Conservation (phyloP, 2,329 filamentous ascomycete genomes). For the Cadophora sp. region DNA sequence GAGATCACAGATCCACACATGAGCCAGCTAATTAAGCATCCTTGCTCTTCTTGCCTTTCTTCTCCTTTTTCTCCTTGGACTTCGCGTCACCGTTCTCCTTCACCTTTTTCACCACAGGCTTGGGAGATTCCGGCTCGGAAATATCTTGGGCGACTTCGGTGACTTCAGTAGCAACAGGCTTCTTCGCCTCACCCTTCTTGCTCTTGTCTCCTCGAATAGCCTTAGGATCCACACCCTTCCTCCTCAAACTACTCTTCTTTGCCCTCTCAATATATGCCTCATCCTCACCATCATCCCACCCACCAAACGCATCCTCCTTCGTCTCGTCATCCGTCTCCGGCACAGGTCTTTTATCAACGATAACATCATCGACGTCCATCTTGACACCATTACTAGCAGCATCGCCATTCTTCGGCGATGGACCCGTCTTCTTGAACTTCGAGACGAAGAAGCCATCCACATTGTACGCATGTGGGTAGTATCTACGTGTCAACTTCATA, state of each 20-base stretch:
- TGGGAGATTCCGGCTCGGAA: not conserved
- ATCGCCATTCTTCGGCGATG: conserved; percentile 64
- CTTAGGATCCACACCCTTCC: conserved; percentile 76
- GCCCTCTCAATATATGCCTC: conserved; percentile 73
- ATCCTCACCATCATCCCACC: conserved; percentile 78
- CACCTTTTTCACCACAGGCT: too few species aligned
- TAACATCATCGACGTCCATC: conserved; percentile 46
- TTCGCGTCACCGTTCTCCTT: not conserved
- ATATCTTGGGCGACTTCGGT: not conserved
- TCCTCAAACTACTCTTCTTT: conserved; percentile 75
- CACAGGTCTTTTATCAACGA: conserved; percentile 71
- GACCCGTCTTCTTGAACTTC: conserved; percentile 92
- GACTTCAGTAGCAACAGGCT: not conserved
- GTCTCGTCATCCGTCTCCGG: conserved; percentile 45
- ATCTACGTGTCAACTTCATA: conserved; percentile 82
- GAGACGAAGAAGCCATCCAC: conserved; percentile 98
- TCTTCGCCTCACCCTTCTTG: conserved; percentile 29
- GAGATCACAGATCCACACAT: not conserved
- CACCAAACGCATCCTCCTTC: conserved; percentile 66
- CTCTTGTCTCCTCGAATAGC: conserved; percentile 51
- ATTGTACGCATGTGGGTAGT: conserved; percentile 92
- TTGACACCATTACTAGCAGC: conserved; percentile 32
- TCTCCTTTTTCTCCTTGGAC: conserved; percentile 12
- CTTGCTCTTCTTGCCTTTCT: conserved; percentile 22
- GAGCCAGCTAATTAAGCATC: conserved; percentile 12